A percentile compares a stretch with the other conserved stretches of the same genome.
Evolutionary conservation across 805 yeast species (phyloP).

Genomic region (Pichia phayaonensis): DNA sequence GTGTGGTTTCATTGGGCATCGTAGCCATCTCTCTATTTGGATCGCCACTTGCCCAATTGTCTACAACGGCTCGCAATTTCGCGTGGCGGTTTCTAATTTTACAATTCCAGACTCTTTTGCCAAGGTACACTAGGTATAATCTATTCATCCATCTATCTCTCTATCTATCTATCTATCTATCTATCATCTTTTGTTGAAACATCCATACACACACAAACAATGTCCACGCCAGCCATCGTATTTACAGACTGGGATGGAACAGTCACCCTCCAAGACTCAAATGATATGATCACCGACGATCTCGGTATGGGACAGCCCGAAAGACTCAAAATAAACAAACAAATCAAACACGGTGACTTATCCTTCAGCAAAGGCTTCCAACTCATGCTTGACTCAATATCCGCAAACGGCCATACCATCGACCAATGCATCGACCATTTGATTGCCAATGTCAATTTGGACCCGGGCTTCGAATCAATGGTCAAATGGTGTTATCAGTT

Average conservation of each 20-base stretch:
- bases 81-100: not conserved
- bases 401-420: constrained; percentile 39
- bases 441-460: constrained; percentile 61
- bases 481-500: constrained; percentile 69
- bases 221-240: constrained; percentile 22
- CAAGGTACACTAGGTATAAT: no score
- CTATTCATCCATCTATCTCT: no score
- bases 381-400: constrained; percentile 76
- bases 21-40: no score
- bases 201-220: not conserved
- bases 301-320: constrained; percentile 74
- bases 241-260: constrained; percentile 99
- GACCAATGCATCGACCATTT: constrained; percentile 72
- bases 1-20: no score
- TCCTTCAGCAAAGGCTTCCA: constrained; percentile 78
- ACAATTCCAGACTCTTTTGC: no score
- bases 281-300: constrained; percentile 83
- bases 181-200: no score
- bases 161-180: no score
- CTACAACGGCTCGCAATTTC: not conserved
- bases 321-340: constrained; percentile 61
- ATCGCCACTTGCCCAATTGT: no score
- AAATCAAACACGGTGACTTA: constrained; percentile 59
- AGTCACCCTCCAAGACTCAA: constrained; percentile 90
- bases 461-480: constrained; percentile 82